phyloP scores from a whole-genome alignment of 2,329 filamentous ascomycete genomes.

The Diaporthe caulivora region DNA sequence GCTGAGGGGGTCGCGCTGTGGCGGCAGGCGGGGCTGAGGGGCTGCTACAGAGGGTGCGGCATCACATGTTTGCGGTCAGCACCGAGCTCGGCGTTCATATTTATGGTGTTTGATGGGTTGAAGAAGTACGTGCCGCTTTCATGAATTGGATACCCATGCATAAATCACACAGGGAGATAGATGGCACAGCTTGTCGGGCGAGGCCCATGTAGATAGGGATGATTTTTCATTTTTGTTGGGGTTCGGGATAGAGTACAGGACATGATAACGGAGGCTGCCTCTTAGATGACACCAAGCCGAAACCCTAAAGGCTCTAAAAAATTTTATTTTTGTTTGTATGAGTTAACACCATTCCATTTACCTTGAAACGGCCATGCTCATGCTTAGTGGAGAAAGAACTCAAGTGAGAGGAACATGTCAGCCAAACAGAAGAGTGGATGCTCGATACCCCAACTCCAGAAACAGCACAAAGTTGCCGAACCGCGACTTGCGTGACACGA shows the following conservation, averaged over 20 bases:
- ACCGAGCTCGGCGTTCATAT: slow-evolving; percentile 98
- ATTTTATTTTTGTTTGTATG: not conserved
- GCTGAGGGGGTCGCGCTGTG: slow-evolving; percentile 81
- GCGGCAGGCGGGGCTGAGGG: slow-evolving; percentile 83
- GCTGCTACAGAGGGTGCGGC: slow-evolving; percentile 93
- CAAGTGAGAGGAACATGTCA: not conserved
- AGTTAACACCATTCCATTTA: not conserved
- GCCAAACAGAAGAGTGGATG: not conserved
- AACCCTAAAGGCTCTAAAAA: not conserved
- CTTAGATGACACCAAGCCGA: not conserved
- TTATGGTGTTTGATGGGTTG: slow-evolving; percentile 92
- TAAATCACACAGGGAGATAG: slow-evolving; percentile 38
- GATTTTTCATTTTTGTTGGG: not conserved
- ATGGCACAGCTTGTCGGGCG: slow-evolving; percentile 4
- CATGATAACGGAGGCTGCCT: not conserved
- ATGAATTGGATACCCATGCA: slow-evolving; percentile 41
- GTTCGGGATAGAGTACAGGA: slow-evolving; percentile 24
- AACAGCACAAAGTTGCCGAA: not conserved
- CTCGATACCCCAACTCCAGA: not conserved
- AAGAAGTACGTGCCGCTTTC: slow-evolving; percentile 74
- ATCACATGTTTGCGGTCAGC: slow-evolving; percentile 90
- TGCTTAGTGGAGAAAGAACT: not conserved
- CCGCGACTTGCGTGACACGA: not conserved
- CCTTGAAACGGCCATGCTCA: not conserved
- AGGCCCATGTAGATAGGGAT: not conserved